phyloP scores from a whole-genome alignment of 179 eudicot genomes.

The Drosera spatulata region DNA sequence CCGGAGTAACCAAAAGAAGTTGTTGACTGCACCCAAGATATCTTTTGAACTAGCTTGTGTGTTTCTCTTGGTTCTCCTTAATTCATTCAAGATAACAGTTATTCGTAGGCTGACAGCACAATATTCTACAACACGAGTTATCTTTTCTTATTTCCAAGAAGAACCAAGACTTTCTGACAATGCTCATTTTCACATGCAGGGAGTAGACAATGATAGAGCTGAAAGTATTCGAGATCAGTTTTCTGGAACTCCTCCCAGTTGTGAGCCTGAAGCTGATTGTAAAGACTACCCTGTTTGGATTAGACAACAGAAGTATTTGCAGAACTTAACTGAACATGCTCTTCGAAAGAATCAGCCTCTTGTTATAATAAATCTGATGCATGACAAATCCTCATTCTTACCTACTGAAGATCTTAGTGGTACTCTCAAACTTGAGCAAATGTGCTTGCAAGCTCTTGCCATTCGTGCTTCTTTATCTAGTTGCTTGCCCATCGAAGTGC shows the following conservation, averaged over 20 bases:
- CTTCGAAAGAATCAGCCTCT: slow-evolving; percentile 71
- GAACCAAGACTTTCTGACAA: slow-evolving; percentile 1
- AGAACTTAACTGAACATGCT: slow-evolving; percentile 63
- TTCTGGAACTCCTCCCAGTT: slow-evolving; percentile 16
- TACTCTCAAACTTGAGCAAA: slow-evolving; percentile 43
- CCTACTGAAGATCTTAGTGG: slow-evolving; percentile 41
- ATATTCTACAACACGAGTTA: no score
- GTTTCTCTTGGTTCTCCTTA: no score
- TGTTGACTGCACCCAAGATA: no score
- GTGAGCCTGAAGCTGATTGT: slow-evolving; percentile 28
- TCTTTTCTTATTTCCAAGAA: neutral
- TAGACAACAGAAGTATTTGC: slow-evolving; percentile 47
- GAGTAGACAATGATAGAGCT: slow-evolving; percentile 58
- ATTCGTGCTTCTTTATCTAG: slow-evolving; percentile 45
- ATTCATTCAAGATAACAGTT: no score
- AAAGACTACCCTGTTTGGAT: slow-evolving; percentile 42
- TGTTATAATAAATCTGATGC: slow-evolving; percentile 57
- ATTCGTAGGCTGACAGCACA: no score
- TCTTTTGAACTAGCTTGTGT: no score
- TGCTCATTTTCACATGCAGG: slow-evolving; percentile 27
- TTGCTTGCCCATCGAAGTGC: slow-evolving; percentile 34
- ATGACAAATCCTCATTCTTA: slow-evolving; percentile 38
- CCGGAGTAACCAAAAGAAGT: no score
- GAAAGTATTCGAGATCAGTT: slow-evolving; percentile 20
- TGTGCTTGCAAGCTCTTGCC: slow-evolving; percentile 67